These are phyloP conservation scores for Ophiostoma perfectum DNA, from an alignment of 2,329 filamentous ascomycete species.

Conservation along the genomic window DNA sequence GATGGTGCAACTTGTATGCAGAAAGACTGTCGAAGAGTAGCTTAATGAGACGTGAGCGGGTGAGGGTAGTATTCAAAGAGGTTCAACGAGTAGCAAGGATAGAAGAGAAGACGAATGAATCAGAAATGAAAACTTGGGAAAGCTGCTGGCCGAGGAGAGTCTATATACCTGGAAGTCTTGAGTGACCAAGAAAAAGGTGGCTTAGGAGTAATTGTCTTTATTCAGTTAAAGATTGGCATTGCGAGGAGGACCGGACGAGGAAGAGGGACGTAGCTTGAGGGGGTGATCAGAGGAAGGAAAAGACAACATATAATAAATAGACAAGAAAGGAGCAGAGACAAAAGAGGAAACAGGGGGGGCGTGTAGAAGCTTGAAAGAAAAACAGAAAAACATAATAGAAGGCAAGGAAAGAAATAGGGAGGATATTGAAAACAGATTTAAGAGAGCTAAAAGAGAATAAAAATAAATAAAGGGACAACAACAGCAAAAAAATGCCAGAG, in stretches of 20 bases:
- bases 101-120: not conserved
- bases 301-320: not conserved
- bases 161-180: constrained; percentile 6
- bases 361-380: not conserved
- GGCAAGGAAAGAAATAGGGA: not conserved
- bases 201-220: not conserved
- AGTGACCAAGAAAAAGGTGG: constrained; percentile 11
- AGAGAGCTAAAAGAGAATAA: not conserved
- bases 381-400: not conserved
- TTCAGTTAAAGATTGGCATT: not conserved
- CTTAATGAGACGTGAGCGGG: not conserved
- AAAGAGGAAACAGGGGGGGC: not conserved
- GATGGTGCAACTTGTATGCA: not conserved
- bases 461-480: not conserved
- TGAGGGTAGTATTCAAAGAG: not conserved
- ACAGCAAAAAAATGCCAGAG: not conserved
- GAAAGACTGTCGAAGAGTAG: not conserved
- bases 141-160: not conserved
- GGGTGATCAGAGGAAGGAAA: not conserved
- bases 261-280: not conserved
- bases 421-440: not conserved
- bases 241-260: not conserved
- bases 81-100: not conserved
- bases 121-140: not conserved
- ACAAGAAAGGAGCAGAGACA: not conserved